phyloP scores from a whole-genome alignment of 2,329 filamentous ascomycete genomes.

The Shiraia sp. region DNA sequence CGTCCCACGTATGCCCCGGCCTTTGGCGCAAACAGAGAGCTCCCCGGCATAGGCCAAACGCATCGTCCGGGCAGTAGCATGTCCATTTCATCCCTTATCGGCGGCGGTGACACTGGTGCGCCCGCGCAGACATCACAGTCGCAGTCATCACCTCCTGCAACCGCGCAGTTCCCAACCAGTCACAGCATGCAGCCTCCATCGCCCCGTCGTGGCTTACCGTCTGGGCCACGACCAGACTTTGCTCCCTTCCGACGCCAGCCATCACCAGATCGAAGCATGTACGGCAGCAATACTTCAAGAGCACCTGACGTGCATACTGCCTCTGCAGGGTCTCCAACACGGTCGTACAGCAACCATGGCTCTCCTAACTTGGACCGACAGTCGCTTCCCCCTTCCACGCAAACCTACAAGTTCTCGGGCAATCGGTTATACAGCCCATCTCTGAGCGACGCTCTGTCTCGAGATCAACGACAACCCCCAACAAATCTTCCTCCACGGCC shows the following conservation, averaged over 20 bases:
- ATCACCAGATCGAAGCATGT: constrained; percentile 43
- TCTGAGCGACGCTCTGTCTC: constrained; percentile 30
- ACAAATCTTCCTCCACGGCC: constrained; percentile 42
- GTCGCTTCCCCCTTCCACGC: constrained; percentile 32
- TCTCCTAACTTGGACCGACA: constrained; percentile 43
- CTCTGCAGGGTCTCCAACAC: constrained; percentile 35
- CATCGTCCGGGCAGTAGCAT: constrained; percentile 67
- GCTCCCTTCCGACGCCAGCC: constrained; percentile 41
- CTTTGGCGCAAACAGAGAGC: constrained; percentile 58
- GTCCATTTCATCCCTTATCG: constrained; percentile 75
- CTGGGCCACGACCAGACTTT: constrained; percentile 40
- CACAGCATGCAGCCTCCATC: constrained; percentile 54
- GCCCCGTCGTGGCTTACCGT: constrained; percentile 41
- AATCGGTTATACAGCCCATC: constrained; percentile 38
- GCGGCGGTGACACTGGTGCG: constrained; percentile 54
- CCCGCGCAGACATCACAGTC: constrained; percentile 47
- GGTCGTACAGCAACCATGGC: constrained; percentile 38
- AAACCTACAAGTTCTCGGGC: constrained; percentile 39
- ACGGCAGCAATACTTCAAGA: constrained; percentile 28
- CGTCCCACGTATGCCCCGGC: constrained; percentile 47
- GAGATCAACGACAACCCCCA: constrained; percentile 29
- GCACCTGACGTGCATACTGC: constrained; percentile 32
- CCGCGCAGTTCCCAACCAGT: constrained; percentile 43
- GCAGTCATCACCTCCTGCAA: constrained; percentile 52
- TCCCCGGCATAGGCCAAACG: constrained; percentile 54